phyloP scores from a whole-genome alignment of 1,284 basidiomycete genomes.

The Schizophyllum amplum region DNA sequence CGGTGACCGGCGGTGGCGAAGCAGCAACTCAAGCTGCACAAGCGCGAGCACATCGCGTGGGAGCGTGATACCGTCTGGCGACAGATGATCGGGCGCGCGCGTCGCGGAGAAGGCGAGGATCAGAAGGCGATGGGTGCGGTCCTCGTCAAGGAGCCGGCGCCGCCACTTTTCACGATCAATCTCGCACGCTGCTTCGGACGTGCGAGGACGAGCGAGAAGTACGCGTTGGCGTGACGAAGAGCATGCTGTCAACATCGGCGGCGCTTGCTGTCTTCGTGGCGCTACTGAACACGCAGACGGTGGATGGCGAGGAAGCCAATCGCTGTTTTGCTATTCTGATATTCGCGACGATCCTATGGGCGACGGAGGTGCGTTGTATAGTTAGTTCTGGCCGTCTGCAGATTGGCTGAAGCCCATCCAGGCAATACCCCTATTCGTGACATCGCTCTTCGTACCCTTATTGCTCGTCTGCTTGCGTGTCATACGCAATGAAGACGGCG shows the following conservation, averaged over 20 bases:
- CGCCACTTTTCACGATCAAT: not conserved
- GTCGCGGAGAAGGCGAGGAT: slow-evolving; percentile 50
- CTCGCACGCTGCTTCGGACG: no score
- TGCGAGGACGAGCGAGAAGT: slow-evolving; percentile 26
- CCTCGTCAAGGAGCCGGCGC: slow-evolving; percentile 39
- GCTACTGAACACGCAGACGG: slow-evolving; percentile 52
- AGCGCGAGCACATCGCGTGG: slow-evolving; percentile 93
- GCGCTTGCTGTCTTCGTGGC: slow-evolving; percentile 51
- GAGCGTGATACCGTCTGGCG: slow-evolving; percentile 95
- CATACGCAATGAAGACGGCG: slow-evolving; percentile 58
- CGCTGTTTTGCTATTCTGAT: slow-evolving; percentile 88
- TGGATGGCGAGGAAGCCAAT: slow-evolving; percentile 74
- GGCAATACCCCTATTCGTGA: slow-evolving; percentile 97
- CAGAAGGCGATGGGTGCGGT: slow-evolving; percentile 32
- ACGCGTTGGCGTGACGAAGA: slow-evolving; percentile 54
- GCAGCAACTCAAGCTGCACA: slow-evolving; percentile 80
- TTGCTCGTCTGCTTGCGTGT: slow-evolving; percentile 85
- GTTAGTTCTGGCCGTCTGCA: not conserved
- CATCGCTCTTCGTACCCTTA: slow-evolving; percentile 84
- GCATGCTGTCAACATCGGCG: slow-evolving; percentile 49
- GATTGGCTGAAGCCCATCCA: slow-evolving; percentile 23
- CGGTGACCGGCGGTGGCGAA: slow-evolving; percentile 69
- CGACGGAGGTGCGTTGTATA: slow-evolving; percentile 68
- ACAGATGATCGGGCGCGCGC: slow-evolving; percentile 91
- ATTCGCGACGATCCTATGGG: slow-evolving; percentile 94